These are phyloP conservation scores for Aspergillus pseudoglaucus DNA, from an alignment of 2,329 filamentous ascomycete genomes.

Conservation along the genomic window DNA sequence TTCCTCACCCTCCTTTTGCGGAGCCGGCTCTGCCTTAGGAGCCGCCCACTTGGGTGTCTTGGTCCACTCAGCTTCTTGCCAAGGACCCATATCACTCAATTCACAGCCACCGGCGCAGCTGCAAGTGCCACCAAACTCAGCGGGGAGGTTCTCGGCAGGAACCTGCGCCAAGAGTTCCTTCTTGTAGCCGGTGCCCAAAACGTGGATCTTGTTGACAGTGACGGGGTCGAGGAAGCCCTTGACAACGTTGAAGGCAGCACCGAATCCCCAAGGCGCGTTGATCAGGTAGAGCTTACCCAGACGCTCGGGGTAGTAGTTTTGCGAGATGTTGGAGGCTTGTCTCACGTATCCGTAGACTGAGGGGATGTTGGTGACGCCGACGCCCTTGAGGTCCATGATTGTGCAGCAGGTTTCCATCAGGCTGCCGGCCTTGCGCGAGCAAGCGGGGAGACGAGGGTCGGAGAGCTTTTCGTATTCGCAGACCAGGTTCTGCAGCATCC, in stretches of 20 bases:
- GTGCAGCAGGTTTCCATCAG: constrained; percentile 97
- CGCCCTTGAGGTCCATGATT: constrained; percentile 96
- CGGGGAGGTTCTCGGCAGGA: constrained; percentile 81
- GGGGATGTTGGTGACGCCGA: constrained; percentile 71
- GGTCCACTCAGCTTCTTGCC: constrained; percentile 51
- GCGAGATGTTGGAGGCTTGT: constrained; percentile 79
- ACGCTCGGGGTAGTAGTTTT: constrained; percentile 99
- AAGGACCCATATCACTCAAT: constrained; percentile 84
- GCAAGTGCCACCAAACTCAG: constrained; percentile 77
- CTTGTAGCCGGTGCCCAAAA: constrained; percentile 76
- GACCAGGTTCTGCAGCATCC: constrained; percentile 94
- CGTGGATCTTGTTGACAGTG: constrained; percentile 91
- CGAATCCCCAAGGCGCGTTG: constrained; percentile 96
- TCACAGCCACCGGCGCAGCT: constrained; percentile 74
- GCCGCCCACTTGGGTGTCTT: constrained; percentile 39
- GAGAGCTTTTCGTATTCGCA: constrained; percentile 96
- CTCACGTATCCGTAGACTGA: constrained; percentile 85
- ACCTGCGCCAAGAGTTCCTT: constrained; percentile 78
- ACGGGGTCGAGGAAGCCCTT: constrained; percentile 96
- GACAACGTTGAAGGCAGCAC: constrained; percentile 73
- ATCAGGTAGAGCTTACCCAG: constrained; percentile 94
- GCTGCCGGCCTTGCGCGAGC: constrained; percentile 81
- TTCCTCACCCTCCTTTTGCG: constrained; percentile 23
- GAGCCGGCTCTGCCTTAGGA: constrained; percentile 22
- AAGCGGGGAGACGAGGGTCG: constrained; percentile 88